phyloP scores from a whole-genome alignment of 75 land plant species.

The Selaginella moellendorffii region DNA sequence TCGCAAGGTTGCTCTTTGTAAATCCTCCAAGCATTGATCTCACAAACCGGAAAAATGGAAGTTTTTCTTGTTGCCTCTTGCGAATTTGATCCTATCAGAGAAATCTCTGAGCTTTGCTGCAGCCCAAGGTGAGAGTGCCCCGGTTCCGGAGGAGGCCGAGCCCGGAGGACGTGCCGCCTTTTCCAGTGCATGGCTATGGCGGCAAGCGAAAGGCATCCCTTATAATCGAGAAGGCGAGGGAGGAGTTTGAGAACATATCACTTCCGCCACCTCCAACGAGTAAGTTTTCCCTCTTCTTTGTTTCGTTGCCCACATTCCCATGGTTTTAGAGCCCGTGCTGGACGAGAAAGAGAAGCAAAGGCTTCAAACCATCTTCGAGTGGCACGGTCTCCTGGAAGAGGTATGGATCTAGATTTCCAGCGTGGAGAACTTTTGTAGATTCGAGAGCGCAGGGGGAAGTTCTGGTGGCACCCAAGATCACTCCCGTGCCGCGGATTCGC shows the following conservation, averaged over 20 bases:
- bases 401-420: no score
- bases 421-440: no score
- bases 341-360: conserved; percentile 6
- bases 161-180: background rate
- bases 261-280: conserved; percentile 4
- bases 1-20: background rate
- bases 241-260: background rate
- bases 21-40: background rate
- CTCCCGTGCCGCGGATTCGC: background rate
- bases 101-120: background rate
- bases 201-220: conserved; percentile 4
- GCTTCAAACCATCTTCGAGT: background rate
- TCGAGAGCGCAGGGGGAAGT: conserved; percentile 1
- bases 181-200: background rate
- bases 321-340: conserved; percentile 1
- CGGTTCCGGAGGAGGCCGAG: background rate
- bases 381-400: conserved; percentile 1
- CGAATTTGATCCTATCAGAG: background rate
- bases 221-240: background rate
- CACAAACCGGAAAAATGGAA: background rate
- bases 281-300: background rate
- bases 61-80: background rate
- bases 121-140: background rate
- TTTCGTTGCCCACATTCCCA: no score
- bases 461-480: background rate